Evolutionary conservation across 768 basidiomycete species (phyloP).

Genomic region (Trametes gibbosa): DNA sequence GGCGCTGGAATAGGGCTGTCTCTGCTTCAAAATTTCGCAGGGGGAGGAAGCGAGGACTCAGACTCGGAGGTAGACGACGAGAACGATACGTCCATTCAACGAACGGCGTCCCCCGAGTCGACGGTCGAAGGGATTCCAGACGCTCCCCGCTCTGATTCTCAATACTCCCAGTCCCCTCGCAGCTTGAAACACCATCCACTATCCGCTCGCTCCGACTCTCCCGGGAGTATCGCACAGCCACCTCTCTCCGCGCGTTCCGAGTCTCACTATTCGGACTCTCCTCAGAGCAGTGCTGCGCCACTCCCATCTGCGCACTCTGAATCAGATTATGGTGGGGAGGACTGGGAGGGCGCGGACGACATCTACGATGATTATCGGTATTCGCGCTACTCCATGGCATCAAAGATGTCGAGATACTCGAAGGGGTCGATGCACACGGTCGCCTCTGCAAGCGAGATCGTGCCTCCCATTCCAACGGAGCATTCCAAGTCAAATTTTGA

Average conservation of each 20-base stretch:
- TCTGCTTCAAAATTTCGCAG: constrained; percentile 50
- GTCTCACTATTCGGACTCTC: constrained; percentile 15
- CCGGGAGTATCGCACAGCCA: not conserved
- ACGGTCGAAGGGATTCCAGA: constrained; percentile 2
- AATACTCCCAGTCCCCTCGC: constrained; percentile 11
- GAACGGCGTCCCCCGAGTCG: constrained; percentile 11
- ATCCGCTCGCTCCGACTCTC: not conserved
- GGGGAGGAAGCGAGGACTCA: constrained; percentile 33
- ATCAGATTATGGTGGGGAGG: constrained; percentile 31
- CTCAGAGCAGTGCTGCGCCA: constrained; percentile 3
- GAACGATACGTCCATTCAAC: not conserved
- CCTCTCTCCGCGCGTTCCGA: constrained; percentile 7
- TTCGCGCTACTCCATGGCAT: constrained; percentile 55
- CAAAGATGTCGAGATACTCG: constrained; percentile 37
- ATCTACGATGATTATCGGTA: constrained; percentile 84
- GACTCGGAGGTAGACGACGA: constrained; percentile 23
- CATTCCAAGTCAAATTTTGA: constrained; percentile 22
- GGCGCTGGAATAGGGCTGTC: constrained; percentile 69
- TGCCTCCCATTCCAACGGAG: constrained; percentile 32
- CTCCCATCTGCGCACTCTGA: constrained; percentile 24
- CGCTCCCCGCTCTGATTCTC: constrained; percentile 11
- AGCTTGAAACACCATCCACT: not conserved
- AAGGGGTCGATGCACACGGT: constrained; percentile 34
- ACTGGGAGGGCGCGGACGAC: constrained; percentile 69
- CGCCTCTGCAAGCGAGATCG: constrained; percentile 14